Percentiles rank a stretch among this genome's conserved stretches.
Evolutionary conservation across 2,329 filamentous ascomycete genomes (phyloP).

Genomic region (Verticillium alfalfae): DNA sequence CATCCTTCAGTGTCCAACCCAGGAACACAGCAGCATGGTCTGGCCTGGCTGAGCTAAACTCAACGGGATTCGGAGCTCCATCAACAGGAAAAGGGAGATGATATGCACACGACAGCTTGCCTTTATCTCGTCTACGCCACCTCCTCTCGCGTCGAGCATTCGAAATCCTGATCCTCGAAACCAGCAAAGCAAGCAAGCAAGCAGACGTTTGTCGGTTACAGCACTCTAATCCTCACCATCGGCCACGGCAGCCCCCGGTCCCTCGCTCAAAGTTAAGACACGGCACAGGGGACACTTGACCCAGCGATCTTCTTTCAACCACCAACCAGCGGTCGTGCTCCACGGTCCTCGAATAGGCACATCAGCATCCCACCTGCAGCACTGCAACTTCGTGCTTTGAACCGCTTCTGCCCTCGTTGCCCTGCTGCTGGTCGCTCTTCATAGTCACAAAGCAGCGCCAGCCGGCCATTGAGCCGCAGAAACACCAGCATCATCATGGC

Average conservation of each 20-base stretch:
- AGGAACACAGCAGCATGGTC: neutral
- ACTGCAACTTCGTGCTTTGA: neutral
- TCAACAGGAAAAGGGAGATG: neutral
- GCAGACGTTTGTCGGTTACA: neutral
- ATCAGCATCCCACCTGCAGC: neutral
- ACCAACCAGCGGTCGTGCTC: neutral
- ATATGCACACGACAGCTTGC: neutral
- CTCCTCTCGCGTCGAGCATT: neutral
- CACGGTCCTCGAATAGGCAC: neutral
- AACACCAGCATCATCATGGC: constrained; percentile 20
- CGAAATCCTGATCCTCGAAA: neutral
- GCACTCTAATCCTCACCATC: neutral
- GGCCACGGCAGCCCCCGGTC: too few species aligned
- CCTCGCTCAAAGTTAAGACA: neutral
- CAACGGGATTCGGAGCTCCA: neutral
- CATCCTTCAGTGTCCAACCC: neutral
- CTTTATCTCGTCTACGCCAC: neutral
- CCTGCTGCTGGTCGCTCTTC: neutral
- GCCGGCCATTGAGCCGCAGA: neutral
- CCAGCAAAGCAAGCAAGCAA: neutral
- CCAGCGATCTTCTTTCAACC: neutral
- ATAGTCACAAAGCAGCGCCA: neutral
- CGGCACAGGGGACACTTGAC: neutral
- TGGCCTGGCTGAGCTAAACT: neutral
- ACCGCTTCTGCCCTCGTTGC: neutral